Evolutionary conservation across 2,329 filamentous ascomycete species (phyloP), one percentile per base, ranked within the genome.

Genomic region (Aspergillus fumigatus): DNA sequence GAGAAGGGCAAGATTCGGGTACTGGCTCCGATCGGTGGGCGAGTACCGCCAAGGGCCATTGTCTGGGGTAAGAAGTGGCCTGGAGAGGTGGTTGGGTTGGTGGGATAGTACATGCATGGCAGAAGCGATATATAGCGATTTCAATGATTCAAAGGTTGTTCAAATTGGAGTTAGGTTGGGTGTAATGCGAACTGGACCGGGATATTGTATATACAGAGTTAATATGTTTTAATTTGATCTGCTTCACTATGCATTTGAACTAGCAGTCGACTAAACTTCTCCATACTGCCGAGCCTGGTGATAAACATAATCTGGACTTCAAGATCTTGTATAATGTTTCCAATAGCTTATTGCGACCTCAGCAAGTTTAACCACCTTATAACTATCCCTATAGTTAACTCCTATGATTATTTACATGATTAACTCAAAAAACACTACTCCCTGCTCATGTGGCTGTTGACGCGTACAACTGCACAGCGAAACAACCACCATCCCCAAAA

Each of bases 1-100:
- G 87, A 88, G 65, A 89, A 89, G 72, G 86, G 86, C 63, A 89
- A 89, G 71, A 80, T 97, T 32, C 88, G 90, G 68, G 80, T 97
- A 21, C 77, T 99, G 57, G 87, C 90, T 19, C 94, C 94, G 1
- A 86, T 96, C 59, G 89, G 89, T 52, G 92, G 92, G 2, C 82
- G 89, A 57, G 80, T 96, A 58, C 91, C 90, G 0, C 84, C 88
- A 62, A 82, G 87, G 68, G 92, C 93, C 4, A 79, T 97, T 67
- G 80, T 97, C 19, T 88, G 89, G 86, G 92, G 90, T 8, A 74
- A 66, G 61, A 85, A 79, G 56, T 97, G 90, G 89, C 93, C 93
- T 1, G 92, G 95, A 69, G 88, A 89, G 51, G 87, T 89, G 58
- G 85, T 92, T 54, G 92, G 90, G 54, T 73, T 96, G 62, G 81